A percentile compares a stretch with the other conserved stretches of the same genome.
phyloP scores from a whole-genome alignment of 2,329 filamentous ascomycete genomes.

The Nakataea oryzae region DNA sequence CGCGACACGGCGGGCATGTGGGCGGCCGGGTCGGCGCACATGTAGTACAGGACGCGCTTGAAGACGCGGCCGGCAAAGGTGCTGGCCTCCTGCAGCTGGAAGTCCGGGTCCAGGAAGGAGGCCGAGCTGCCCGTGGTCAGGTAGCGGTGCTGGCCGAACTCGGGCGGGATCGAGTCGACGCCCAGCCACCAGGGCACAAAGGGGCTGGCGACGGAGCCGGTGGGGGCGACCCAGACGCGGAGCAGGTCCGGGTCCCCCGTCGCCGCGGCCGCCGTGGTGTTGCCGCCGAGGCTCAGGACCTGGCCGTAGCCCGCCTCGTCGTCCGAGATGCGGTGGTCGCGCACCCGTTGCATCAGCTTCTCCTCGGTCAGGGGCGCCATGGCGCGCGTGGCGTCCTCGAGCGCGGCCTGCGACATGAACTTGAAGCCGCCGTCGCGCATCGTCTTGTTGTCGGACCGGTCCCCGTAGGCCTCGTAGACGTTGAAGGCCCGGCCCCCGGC shows the following conservation, averaged over 20 bases:
- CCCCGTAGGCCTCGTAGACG: not conserved
- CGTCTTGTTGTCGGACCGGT: not conserved
- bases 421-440: constrained; percentile 2
- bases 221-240: not conserved
- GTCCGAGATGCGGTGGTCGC: not conserved
- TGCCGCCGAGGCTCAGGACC: not conserved
- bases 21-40: not conserved
- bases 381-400: constrained; percentile 1
- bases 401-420: not conserved
- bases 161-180: not conserved
- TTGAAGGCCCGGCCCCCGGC: not conserved
- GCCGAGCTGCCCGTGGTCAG: not conserved
- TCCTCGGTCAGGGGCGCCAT: not conserved
- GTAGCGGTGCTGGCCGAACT: constrained; percentile 1
- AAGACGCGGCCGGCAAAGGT: not conserved
- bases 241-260: not conserved
- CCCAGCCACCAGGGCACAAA: constrained; percentile 1
- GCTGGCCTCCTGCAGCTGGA: not conserved
- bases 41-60: constrained; percentile 1
- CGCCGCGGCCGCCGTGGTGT: not conserved
- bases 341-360: constrained; percentile 1
- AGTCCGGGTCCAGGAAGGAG: constrained; percentile 1
- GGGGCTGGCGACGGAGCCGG: not conserved
- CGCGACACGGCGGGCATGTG: not conserved
- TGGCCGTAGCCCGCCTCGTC: constrained; percentile 1